Percentiles rank a stretch among this genome's conserved stretches.
phyloP scores from a whole-genome alignment of 2,329 filamentous ascomycete species.

The Oidium heveae region DNA sequence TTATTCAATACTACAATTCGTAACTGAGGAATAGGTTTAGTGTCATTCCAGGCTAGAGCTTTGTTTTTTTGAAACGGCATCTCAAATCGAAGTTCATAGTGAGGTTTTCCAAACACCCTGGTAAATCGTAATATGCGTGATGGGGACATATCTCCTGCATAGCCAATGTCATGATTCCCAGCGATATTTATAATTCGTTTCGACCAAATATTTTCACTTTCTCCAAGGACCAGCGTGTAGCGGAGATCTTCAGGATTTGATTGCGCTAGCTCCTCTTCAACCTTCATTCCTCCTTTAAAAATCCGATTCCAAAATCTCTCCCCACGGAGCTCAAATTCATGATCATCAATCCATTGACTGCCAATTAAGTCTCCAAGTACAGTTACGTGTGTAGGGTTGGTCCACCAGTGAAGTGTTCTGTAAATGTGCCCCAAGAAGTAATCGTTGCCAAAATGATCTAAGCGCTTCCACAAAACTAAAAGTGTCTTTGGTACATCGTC shows the following conservation, averaged over 20 bases:
- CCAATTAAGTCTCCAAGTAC: conserved; percentile 81
- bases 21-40: conserved; percentile 35
- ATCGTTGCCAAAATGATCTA: conserved; percentile 87
- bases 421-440: conserved; percentile 88
- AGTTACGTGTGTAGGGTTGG: conserved; percentile 59
- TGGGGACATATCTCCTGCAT: conserved; percentile 71
- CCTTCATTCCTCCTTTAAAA: conserved; percentile 40
- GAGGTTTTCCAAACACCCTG: conserved; percentile 57
- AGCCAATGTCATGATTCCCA: conserved; percentile 92
- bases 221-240: conserved; percentile 11
- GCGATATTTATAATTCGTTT: conserved; percentile 64
- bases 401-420: conserved; percentile 61
- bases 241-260: conserved; percentile 19
- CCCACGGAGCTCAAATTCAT: conserved; percentile 54
- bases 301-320: conserved; percentile 58
- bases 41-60: conserved; percentile 10
- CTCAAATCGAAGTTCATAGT: conserved; percentile 67
- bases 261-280: conserved; percentile 30
- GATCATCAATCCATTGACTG: conserved; percentile 79
- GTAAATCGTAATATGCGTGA: conserved; percentile 61
- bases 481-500: conserved; percentile 45
- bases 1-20: conserved; percentile 73
- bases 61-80: conserved; percentile 18
- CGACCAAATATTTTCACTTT: conserved; percentile 35
- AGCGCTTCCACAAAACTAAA: conserved; percentile 43